These are phyloP conservation scores for Orbilia javanica DNA, from an alignment of 2,329 filamentous ascomycete genomes.

Conservation along the genomic window DNA sequence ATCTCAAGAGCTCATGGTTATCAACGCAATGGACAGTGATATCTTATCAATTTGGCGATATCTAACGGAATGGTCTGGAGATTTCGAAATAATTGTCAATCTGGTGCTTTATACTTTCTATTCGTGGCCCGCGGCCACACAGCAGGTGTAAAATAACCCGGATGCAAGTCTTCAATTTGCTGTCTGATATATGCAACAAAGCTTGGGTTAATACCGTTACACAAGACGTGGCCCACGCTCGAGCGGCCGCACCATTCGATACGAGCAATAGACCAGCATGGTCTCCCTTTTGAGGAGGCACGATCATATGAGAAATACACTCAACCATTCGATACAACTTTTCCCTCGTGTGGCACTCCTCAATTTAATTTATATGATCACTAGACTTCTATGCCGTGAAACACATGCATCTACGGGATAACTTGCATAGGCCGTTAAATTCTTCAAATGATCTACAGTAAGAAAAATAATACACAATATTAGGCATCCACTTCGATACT, in stretches of 20 bases:
- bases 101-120: too few species aligned
- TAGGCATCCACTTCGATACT: constrained; percentile 10
- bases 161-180: not conserved
- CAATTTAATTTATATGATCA: not conserved
- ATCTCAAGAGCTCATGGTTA: not conserved
- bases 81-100: not conserved
- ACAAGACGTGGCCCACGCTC: not conserved
- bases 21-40: not conserved
- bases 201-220: not conserved
- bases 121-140: not conserved
- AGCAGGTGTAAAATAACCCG: not conserved
- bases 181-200: not conserved
- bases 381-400: constrained; percentile 13
- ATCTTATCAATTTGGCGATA: not conserved
- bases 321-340: not conserved
- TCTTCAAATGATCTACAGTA: constrained; percentile 12
- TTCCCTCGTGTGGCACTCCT: not conserved
- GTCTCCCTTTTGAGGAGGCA: not conserved
- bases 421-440: not conserved
- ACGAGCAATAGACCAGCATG: not conserved
- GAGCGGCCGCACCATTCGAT: not conserved
- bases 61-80: not conserved
- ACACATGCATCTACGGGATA: constrained; percentile 1
- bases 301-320: not conserved
- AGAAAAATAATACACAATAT: constrained; percentile 19